phyloP scores from a whole-genome alignment of 345 rosid species.

The Triadica sebifera region DNA sequence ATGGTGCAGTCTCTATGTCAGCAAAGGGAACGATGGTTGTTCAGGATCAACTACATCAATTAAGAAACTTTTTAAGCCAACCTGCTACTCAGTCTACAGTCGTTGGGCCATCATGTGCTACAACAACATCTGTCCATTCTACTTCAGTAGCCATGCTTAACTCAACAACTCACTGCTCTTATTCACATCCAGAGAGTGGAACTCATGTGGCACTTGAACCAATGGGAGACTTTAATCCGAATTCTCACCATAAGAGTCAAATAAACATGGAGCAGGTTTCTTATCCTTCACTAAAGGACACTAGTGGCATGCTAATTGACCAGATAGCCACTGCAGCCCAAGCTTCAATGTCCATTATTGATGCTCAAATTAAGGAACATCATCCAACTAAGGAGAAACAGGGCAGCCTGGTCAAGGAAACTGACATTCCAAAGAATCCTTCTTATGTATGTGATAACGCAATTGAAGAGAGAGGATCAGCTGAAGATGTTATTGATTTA shows the following conservation, averaged over 20 bases:
- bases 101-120: constrained; percentile 69
- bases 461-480: constrained; percentile 32
- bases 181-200: constrained; percentile 46
- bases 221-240: constrained; percentile 36
- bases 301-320: constrained; percentile 30
- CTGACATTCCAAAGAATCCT: constrained; percentile 32
- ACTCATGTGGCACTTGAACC: constrained; percentile 33
- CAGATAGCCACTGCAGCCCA: constrained; percentile 33
- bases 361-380: constrained; percentile 32
- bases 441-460: constrained; percentile 28
- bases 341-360: constrained; percentile 36
- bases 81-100: constrained; percentile 74
- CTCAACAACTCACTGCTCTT: constrained; percentile 58
- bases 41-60: constrained; percentile 71
- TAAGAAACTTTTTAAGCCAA: constrained; percentile 68
- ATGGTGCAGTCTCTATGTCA: constrained; percentile 46
- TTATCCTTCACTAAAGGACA: constrained; percentile 42
- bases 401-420: constrained; percentile 30
- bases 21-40: constrained; percentile 41
- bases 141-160: constrained; percentile 75
- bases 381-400: constrained; percentile 44
- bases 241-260: constrained; percentile 34
- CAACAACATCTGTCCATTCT: constrained; percentile 80
- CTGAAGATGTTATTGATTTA: constrained; percentile 30
- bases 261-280: constrained; percentile 34